Base-by-base conservation (phyloP, 495 filamentous ascomycete genomes). In the Talaromyces thailandensis region DNA sequence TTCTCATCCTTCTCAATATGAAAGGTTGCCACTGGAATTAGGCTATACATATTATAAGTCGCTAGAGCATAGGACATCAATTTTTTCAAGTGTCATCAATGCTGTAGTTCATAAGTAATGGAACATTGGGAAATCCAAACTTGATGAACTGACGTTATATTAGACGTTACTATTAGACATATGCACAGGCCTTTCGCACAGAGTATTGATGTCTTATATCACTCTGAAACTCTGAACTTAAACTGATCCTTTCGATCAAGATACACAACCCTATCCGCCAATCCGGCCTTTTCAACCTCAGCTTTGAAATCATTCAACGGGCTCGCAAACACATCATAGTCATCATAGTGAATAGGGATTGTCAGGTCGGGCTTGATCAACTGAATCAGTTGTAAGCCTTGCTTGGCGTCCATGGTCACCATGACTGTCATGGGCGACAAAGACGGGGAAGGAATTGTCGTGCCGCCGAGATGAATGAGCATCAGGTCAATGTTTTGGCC, bases 381-480 rank as follows among this genome's bases (percentile, higher is more conserved):
- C 64, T 74, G 68, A 69, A 89, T 82, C 61, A 88, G 69, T 73
- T 84, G 65, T 6, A 88, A 65, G 0, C 87, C 85, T 70, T 88
- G 82, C 69, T 75, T 72, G 9, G 79, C 88, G 65, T 90, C 87
- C 88, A 90, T 90, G 0, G 84, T 88, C n/a, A 88, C 81, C 85
- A 87, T 88, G 57, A 69, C 55, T 50, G 71, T 61, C 8, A 89
- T 58, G 59, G 88, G 68, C 28, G 83, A 82, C 65, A 84, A 48
- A 0, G 71, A 65, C 0, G 84, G 82, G 2, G 79, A 75, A 0
- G 86, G 87, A 7, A 90, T 81, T 25, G 75, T 88, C 2, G 86
- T 89, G 0, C 85, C 86, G 11, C 86, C 85, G 4, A 88, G 72
- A 64, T 88, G 88, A 12, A 84, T 76, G 18, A 92, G 74, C 82